Conservation (phyloP, 1,284 basidiomycete species). For the Marasmius oreades region DNA sequence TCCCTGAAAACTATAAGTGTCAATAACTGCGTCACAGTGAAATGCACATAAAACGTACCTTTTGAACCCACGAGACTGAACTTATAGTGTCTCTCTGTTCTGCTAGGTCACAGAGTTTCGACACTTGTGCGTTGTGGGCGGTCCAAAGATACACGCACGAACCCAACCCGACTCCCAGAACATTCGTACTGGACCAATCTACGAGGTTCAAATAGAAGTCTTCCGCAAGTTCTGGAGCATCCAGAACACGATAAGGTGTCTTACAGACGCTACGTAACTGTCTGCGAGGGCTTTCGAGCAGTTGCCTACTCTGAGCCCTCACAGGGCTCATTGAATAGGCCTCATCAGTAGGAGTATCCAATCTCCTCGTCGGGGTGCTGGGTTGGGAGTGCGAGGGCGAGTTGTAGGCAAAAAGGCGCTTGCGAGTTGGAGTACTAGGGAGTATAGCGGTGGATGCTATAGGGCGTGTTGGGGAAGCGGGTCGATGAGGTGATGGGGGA, state of each 20-base stretch:
- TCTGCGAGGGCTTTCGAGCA: slow-evolving; percentile 86
- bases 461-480: slow-evolving; percentile 57
- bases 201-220: slow-evolving; percentile 99
- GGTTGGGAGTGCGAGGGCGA: slow-evolving; percentile 60
- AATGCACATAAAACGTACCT: slow-evolving; percentile 41
- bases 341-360: slow-evolving; percentile 76
- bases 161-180: slow-evolving; percentile 91
- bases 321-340: slow-evolving; percentile 92
- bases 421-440: slow-evolving; percentile 63
- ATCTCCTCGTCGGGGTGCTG: slow-evolving; percentile 55
- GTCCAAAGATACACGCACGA: slow-evolving; percentile 97
- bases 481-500: slow-evolving; percentile 57
- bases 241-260: slow-evolving; percentile 96
- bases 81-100: slow-evolving; percentile 68
- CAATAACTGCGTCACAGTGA: not conserved
- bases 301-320: slow-evolving; percentile 74
- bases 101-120: slow-evolving; percentile 85
- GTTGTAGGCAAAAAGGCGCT: slow-evolving; percentile 65
- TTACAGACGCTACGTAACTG: slow-evolving; percentile 84
- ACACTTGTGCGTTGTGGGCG: slow-evolving; percentile 89
- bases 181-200: slow-evolving; percentile 95
- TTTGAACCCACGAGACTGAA: slow-evolving; percentile 90
- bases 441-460: slow-evolving; percentile 32
- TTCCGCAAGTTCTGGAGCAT: slow-evolving; percentile 95
- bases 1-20: slow-evolving; percentile 45